A percentile compares a stretch with the other conserved stretches of the same genome.
Evolutionary conservation across 2,329 filamentous ascomycete genomes (phyloP).

Genomic region (Rutstroemia sp.): DNA sequence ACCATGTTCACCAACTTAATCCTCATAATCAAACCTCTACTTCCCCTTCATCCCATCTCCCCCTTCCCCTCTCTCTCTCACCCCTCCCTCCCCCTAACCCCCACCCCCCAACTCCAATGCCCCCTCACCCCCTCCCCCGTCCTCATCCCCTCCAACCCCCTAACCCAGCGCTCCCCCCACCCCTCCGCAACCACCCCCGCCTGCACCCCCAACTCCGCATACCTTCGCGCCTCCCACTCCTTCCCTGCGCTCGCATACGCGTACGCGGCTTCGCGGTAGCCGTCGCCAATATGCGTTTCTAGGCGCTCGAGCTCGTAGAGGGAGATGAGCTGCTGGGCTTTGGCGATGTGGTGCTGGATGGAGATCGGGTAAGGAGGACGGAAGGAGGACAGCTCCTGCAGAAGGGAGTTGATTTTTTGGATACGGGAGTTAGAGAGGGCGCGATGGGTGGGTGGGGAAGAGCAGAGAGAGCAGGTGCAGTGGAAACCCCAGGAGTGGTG

Average conservation of each 20-base stretch:
- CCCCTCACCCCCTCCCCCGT: not conserved
- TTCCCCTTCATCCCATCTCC: not conserved
- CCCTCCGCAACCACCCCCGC: not conserved
- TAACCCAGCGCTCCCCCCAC: not conserved
- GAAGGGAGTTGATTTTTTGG: not conserved
- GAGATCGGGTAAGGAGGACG: too few relatives aligned
- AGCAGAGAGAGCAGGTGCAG: constrained; percentile 32
- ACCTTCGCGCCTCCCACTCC: not conserved
- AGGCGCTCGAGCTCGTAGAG: not conserved
- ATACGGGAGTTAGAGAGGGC: not conserved
- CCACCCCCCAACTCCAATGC: not conserved
- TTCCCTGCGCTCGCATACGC: not conserved
- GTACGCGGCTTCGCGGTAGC: not conserved
- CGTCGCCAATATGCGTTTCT: not conserved
- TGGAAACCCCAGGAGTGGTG: constrained; percentile 32
- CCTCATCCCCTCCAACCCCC: not conserved
- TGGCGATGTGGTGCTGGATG: not conserved
- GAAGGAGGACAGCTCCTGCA: not conserved
- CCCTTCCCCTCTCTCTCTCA: not conserved
- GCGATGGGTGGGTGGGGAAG: not conserved
- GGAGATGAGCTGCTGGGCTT: not conserved
- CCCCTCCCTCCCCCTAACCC: not conserved
- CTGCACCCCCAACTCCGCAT: not conserved
- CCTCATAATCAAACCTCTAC: not conserved
- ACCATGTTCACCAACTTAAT: not conserved